A percentile compares a stretch with the other conserved stretches of the same genome.
Evolutionary conservation across 2,329 filamentous ascomycete species (phyloP).

Genomic region (Samsoniella hepiali): DNA sequence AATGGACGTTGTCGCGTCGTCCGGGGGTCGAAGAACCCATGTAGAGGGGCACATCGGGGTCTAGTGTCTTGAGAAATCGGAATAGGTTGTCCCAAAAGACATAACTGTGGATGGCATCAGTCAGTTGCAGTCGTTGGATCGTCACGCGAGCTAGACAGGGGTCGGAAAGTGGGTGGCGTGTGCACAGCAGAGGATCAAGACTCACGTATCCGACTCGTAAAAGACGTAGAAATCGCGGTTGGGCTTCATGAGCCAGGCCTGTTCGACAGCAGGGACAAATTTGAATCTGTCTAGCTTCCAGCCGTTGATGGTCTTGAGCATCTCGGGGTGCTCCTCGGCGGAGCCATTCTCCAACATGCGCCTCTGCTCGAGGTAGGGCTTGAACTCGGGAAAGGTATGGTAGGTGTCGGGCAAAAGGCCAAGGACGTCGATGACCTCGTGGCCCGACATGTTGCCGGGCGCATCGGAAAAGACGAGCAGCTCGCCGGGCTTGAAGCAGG

Average conservation of each 20-base stretch:
- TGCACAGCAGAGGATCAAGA: constrained; percentile 31
- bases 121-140: not conserved
- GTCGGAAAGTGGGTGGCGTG: not conserved
- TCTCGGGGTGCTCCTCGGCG: constrained; percentile 30
- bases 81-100: constrained; percentile 23
- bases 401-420: constrained; percentile 42
- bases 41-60: constrained; percentile 12
- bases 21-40: constrained; percentile 17
- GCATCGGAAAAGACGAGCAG: constrained; percentile 52
- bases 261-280: constrained; percentile 53
- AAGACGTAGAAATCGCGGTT: constrained; percentile 55
- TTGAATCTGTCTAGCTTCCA: constrained; percentile 58
- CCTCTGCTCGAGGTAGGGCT: constrained; percentile 40
- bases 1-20: not conserved
- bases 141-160: not conserved
- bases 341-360: constrained; percentile 34
- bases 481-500: constrained; percentile 24
- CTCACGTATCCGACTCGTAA: constrained; percentile 54
- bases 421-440: constrained; percentile 44
- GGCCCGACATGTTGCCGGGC: constrained; percentile 42
- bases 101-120: constrained; percentile 12
- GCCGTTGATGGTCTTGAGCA: constrained; percentile 36
- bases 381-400: constrained; percentile 32
- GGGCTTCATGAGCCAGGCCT: constrained; percentile 45
- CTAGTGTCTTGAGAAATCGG: constrained; percentile 19